Evolutionary conservation across 306 rosid genomes (phyloP).

Genomic region (Cicer cuneatum): DNA sequence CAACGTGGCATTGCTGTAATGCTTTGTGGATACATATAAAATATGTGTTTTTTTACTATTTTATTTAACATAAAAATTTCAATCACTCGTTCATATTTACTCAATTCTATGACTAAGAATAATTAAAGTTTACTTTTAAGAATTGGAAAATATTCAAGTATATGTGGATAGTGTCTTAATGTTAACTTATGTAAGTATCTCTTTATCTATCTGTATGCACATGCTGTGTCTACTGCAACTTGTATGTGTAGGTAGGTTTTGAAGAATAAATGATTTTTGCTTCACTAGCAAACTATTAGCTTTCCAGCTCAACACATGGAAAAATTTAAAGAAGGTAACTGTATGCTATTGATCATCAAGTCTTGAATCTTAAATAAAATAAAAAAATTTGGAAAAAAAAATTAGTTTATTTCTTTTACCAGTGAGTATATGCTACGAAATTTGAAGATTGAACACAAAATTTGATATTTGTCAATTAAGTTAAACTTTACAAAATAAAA

Average conservation of each 20-base stretch:
- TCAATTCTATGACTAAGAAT: neutral
- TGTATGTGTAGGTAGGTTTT: constrained; percentile 11
- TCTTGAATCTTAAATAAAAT: neutral
- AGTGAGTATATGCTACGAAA: fast-evolving
- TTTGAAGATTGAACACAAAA: too few species aligned
- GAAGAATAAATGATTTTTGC: constrained; percentile 41
- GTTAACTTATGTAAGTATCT: neutral
- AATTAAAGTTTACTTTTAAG: neutral
- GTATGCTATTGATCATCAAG: neutral
- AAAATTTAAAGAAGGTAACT: neutral
- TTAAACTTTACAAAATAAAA: too few species aligned
- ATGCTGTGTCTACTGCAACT: constrained; percentile 40
- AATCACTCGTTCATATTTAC: neutral
- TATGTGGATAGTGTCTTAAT: constrained; percentile 15
- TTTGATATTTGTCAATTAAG: too few species aligned
- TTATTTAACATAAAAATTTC: neutral
- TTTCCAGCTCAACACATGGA: constrained; percentile 49
- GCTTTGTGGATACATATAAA: neutral
- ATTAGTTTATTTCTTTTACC: neutral
- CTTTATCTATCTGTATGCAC: constrained; percentile 44
- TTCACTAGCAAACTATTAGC: constrained; percentile 43
- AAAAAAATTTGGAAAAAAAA: neutral
- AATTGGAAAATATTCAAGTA: constrained; percentile 7
- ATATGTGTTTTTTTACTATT: constrained; percentile 9
- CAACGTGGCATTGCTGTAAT: constrained; percentile 17